These are phyloP conservation scores for Ceratocystis huliohia DNA, from an alignment of 2,329 filamentous ascomycete genomes.

Conservation along the genomic window DNA sequence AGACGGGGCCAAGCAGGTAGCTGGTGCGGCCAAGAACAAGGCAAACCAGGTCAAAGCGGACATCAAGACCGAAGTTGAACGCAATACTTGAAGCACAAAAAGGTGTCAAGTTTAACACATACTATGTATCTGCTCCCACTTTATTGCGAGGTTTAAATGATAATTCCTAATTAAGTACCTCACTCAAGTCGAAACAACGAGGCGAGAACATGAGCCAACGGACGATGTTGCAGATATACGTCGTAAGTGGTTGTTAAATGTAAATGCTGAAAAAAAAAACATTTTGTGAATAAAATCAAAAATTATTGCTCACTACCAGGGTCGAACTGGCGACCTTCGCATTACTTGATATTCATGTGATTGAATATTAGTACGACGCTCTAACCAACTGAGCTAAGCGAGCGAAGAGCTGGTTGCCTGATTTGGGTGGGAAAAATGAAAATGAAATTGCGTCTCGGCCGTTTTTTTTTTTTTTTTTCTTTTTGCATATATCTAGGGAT, in stretches of 20 bases:
- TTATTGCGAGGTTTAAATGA: background rate
- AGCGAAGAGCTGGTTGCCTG: constrained; percentile 15
- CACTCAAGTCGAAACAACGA: background rate
- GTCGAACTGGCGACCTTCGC: constrained; percentile 20
- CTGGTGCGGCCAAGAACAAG: constrained; percentile 33
- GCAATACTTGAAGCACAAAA: constrained; percentile 24
- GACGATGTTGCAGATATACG: background rate
- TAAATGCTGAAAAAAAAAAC: background rate
- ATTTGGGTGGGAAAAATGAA: background rate
- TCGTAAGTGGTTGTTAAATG: background rate
- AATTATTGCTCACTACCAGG: constrained; percentile 18
- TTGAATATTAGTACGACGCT: constrained; percentile 20
- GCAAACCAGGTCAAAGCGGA: constrained; percentile 32
- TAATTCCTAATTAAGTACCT: background rate
- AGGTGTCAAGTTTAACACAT: constrained; percentile 15
- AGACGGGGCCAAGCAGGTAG: constrained; percentile 33
- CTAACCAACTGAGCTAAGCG: constrained; percentile 21
- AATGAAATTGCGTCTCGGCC: too few relatives aligned
- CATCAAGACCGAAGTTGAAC: constrained; percentile 30
- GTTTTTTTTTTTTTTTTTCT: too few relatives aligned
- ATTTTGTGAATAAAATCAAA: too few relatives aligned
- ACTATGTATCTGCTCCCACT: background rate
- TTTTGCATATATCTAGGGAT: too few relatives aligned
- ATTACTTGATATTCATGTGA: constrained; percentile 14
- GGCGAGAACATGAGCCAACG: background rate